Evolutionary conservation across 805 yeast species (phyloP), one percentile per base, ranked within the genome.

Genomic region (Starmerella scarabaei): DNA sequence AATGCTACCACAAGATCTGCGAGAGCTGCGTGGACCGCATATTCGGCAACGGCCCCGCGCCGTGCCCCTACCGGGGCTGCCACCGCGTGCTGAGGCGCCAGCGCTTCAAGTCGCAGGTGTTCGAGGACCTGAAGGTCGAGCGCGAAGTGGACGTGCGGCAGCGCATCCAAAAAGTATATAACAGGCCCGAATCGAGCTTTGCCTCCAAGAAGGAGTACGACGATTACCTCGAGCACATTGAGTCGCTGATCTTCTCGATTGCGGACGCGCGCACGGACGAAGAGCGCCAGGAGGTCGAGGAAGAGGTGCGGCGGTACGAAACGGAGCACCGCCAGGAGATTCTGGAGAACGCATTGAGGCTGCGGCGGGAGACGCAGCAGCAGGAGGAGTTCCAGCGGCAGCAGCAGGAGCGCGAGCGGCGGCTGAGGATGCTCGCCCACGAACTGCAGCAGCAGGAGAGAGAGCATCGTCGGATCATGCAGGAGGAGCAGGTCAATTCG

Each of bases 1-100:
- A 91, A 59, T 91, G 99, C 62, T 91, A 91, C 57, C 99, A 91
- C 58, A 88, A 84, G 66, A 88, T 91, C 60, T 91, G 99, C 63
- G 96, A 61, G 44, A 76, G 93, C 1, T 91, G 98, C 63, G 97
- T 88, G 32, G 97, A 91, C 60, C 71, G 98, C 49, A 86, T 91
- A 39, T 91, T 82, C 57, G 75, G 94, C 5, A 64, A 80, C 37
- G 99, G 99, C 3, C 98, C 98, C 0, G 91, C 95, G 0, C 91
- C 86, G 17, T 91, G 99, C 58, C 98, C 98, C 1, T 88, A 86
- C 58, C 80, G 85, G 3, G 76, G 78, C 38, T 91, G 99, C 65
- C 85, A 78, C 42, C 83, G 80, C 65, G 82, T 78, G 9, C 65
- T 91, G 46, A 67, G 98, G 50, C 82, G 81, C 67, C 83, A 83